Conservation (phyloP, 169 alveolate species). For the Neospora caninum region DNA sequence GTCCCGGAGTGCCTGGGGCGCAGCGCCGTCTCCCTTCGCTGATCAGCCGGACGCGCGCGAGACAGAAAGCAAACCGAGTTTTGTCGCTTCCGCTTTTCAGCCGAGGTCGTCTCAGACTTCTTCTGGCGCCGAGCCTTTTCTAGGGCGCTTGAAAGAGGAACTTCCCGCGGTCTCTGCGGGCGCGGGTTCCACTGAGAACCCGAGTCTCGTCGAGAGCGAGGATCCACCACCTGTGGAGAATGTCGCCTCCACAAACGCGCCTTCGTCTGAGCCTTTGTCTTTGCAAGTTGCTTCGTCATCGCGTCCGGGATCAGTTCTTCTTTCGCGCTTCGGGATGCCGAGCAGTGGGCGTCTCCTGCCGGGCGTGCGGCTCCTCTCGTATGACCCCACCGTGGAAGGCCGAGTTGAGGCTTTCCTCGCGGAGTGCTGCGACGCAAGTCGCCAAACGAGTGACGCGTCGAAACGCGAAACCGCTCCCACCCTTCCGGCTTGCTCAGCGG, state of each 20-base stretch:
- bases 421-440: slow-evolving; percentile 42
- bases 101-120: too few species aligned
- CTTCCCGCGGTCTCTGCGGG: not conserved
- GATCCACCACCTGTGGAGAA: too few species aligned
- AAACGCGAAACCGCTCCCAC: not conserved
- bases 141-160: too few species aligned
- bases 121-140: too few species aligned
- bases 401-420: slow-evolving; percentile 18
- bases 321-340: slow-evolving; percentile 14
- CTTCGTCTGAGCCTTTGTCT: not conserved
- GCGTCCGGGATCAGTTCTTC: not conserved
- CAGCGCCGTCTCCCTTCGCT: not conserved
- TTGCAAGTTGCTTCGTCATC: not conserved
- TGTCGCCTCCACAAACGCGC: not conserved
- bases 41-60: not conserved
- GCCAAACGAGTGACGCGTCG: not conserved
- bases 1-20: not conserved
- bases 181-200: not conserved
- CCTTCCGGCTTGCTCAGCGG: too few species aligned
- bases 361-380: not conserved
- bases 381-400: slow-evolving; percentile 37
- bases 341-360: slow-evolving; percentile 40
- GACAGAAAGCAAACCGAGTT: too few species aligned
- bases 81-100: too few species aligned
- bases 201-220: too few species aligned